Evolutionary conservation across 805 yeast species (phyloP).

Genomic region (Spathaspora girioi): DNA sequence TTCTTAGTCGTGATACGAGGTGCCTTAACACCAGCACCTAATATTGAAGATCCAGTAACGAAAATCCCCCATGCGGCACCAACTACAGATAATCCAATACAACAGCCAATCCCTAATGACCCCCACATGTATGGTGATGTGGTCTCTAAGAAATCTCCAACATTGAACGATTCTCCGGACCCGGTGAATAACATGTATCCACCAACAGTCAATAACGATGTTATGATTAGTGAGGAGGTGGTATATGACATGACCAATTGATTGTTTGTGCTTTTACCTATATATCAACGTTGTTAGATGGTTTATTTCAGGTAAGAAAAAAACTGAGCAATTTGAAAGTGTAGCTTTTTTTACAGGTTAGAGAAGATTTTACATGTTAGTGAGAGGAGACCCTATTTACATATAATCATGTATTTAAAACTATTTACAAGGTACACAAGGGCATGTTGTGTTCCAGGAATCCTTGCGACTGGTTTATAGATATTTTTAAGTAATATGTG

Average conservation of each 20-base stretch:
- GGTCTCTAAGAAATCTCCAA: constrained; percentile 79
- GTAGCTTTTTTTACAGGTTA: not conserved
- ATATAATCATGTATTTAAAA: too few species aligned
- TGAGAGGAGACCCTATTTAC: too few species aligned
- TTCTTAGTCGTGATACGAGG: constrained; percentile 97
- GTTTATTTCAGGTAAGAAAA: not conserved
- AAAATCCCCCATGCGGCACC: constrained; percentile 99
- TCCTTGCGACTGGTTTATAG: too few species aligned
- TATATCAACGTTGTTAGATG: not conserved
- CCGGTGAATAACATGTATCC: constrained; percentile 80
- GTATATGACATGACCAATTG: constrained; percentile 4
- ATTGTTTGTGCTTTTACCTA: not conserved
- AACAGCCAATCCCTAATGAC: constrained; percentile 76
- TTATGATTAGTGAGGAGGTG: constrained; percentile 19
- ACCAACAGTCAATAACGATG: constrained; percentile 38
- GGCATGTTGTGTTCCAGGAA: too few species aligned
- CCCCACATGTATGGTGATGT: constrained; percentile 99
- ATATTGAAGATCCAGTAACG: constrained; percentile 87
- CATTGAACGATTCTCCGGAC: constrained; percentile 86
- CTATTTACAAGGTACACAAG: too few species aligned
- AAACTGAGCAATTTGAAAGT: not conserved
- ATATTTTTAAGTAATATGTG: too few species aligned
- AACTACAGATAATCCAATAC: constrained; percentile 91
- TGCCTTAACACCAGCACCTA: constrained; percentile 98
- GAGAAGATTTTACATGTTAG: not conserved